Evolutionary conservation across 208 protist species (phyloP), one percentile per base, ranked within the genome.

Genomic region (Blastocrithidia nonstop): DNA sequence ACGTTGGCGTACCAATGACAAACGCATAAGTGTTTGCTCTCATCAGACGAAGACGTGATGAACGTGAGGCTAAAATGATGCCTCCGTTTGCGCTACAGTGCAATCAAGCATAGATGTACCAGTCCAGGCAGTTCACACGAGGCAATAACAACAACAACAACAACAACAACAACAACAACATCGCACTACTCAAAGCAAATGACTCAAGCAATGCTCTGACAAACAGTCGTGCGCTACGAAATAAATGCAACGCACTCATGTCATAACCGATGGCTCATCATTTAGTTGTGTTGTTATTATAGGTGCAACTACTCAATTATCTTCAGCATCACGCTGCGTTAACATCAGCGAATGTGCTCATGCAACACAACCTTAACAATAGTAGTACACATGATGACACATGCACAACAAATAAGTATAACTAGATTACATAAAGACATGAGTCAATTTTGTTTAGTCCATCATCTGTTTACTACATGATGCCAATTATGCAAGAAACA

Each of bases 11-110:
- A 36, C 76, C 81, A 17, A 69, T 85, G 61, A 91, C 81, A 6
- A 62, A 72, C 45, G 76, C 74, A 6, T 76, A 91, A 48, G 81
- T 91, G n/a, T 87, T 69, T 39, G 66, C 76, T 0, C 36, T 91
- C 1, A 24, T 91, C 27, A 76, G 81, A 4, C 76, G 81, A 1
- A 69, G 74, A 7, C 76, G 81, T 2, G 81, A 91, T 45, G 74
- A 87, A 52, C 73, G 81, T 16, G 85, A 68, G 44, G 73, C 66
- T 6, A 59, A 56, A 20, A 29, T 56, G 13, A 65, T 71, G 28
- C 73, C 68, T 6, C 65, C 76, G 16, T 87, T 91, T 57, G 63
- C 65, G 16, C 43, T 83, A 15, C 80, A 85, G 38, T 64, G 63
- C 22, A 21, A 47, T 4, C 55, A 60, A 43, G 50, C 46, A 5